A percentile compares a stretch with the other conserved stretches of the same genome.
Conservation (phyloP, 176 grass and related monocot species). For the Saccharum spontaneum region DNA sequence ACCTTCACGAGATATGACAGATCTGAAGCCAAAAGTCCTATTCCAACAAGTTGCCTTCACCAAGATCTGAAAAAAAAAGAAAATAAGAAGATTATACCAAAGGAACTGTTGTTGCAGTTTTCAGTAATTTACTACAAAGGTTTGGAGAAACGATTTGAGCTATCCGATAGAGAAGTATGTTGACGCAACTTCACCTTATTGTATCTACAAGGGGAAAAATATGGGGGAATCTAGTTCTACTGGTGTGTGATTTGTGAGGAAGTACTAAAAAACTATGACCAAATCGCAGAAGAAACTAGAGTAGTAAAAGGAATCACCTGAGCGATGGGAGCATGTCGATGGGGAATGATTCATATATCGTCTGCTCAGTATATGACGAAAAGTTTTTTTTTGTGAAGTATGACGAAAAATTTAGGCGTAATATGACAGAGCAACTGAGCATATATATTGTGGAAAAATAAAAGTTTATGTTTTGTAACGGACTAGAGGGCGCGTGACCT, state of each 20-base stretch:
- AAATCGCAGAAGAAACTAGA: neutral
- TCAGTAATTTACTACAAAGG: neutral
- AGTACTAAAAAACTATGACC: neutral
- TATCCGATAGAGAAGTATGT: neutral
- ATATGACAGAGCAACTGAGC: too few species aligned
- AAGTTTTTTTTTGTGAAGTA: too few species aligned
- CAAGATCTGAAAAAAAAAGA: too few species aligned
- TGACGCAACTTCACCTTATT: neutral
- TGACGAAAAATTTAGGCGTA: neutral
- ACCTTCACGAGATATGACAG: neutral
- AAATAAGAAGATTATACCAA: too few species aligned
- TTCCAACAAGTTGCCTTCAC: neutral
- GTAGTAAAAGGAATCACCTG: neutral
- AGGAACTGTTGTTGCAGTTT: neutral
- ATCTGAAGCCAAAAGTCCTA: neutral
- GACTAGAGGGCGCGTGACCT: too few species aligned
- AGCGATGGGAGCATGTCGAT: neutral
- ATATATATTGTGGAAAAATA: too few species aligned
- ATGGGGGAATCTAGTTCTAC: neutral
- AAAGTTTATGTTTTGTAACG: too few species aligned
- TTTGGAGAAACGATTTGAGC: neutral
- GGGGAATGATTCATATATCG: neutral
- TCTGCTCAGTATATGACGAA: neutral
- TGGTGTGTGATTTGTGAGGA: neutral
- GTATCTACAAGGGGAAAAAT: neutral